phyloP scores from a whole-genome alignment of 2,329 filamentous ascomycete species.

The Rutstroemia sydowiana region DNA sequence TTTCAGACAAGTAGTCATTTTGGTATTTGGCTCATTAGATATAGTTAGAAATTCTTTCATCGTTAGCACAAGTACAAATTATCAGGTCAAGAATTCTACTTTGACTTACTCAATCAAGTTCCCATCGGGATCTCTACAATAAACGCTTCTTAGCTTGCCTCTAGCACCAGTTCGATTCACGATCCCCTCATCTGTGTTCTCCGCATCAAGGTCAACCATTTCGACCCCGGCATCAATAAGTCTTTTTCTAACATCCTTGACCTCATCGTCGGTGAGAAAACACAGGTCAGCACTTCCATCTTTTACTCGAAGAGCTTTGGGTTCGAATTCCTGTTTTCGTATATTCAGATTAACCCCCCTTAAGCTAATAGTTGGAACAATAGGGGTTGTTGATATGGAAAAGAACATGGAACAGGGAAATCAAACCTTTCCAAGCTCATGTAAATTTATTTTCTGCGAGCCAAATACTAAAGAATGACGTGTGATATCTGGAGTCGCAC shows the following conservation, averaged over 20 bases:
- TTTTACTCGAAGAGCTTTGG: constrained; percentile 46
- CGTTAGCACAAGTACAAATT: not conserved
- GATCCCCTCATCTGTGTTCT: constrained; percentile 37
- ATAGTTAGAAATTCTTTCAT: constrained; percentile 17
- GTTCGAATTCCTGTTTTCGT: constrained; percentile 43
- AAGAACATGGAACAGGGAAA: not conserved
- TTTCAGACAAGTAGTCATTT: not conserved
- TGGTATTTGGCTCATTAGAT: constrained; percentile 5
- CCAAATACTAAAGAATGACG: constrained; percentile 51
- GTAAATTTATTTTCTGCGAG: constrained; percentile 54
- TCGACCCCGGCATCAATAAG: constrained; percentile 39
- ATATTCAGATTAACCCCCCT: not conserved
- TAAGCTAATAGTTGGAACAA: not conserved
- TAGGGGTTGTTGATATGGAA: not conserved
- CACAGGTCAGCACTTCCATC: constrained; percentile 54
- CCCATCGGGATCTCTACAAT: constrained; percentile 53
- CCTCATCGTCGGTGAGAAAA: constrained; percentile 46
- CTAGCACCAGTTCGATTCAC: constrained; percentile 49
- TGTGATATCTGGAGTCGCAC: constrained; percentile 29
- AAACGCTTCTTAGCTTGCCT: constrained; percentile 49
- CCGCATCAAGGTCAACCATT: constrained; percentile 31
- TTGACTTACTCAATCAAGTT: constrained; percentile 50
- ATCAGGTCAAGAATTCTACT: not conserved
- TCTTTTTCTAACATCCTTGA: constrained; percentile 38
- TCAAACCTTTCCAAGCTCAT: constrained; percentile 40